phyloP scores from a whole-genome alignment of 495 filamentous ascomycete genomes.

The Xylaria sp. region DNA sequence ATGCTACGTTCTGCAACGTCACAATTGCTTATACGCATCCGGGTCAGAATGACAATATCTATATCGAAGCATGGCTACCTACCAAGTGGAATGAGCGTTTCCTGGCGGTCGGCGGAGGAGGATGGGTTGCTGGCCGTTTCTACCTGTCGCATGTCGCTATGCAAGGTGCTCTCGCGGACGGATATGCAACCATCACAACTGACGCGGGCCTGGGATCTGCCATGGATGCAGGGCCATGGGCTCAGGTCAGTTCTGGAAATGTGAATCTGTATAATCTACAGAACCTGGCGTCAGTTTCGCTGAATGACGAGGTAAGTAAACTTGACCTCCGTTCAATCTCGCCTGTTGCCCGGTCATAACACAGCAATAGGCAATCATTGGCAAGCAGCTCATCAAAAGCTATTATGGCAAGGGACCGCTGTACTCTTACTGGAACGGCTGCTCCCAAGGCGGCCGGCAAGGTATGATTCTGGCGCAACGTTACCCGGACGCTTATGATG shows the following conservation, averaged over 20 bases:
- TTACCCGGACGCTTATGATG: slow-evolving; percentile 51
- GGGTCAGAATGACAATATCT: slow-evolving; percentile 45
- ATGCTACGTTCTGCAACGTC: slow-evolving; percentile 49
- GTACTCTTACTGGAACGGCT: slow-evolving; percentile 56
- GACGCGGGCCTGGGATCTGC: slow-evolving; percentile 47
- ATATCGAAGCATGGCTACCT: slow-evolving; percentile 49
- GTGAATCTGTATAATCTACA: slow-evolving; percentile 48
- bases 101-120: slow-evolving; percentile 54
- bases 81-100: slow-evolving; percentile 53
- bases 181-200: slow-evolving; percentile 49
- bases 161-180: slow-evolving; percentile 40
- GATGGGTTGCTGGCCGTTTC: slow-evolving; percentile 44
- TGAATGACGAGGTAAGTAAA: slow-evolving; percentile 34
- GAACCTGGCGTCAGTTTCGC: slow-evolving; percentile 44
- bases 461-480: slow-evolving; percentile 52
- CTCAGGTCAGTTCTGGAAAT: slow-evolving; percentile 47
- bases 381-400: slow-evolving; percentile 38
- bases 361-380: slow-evolving; percentile 39
- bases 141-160: slow-evolving; percentile 29
- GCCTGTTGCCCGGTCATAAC: neutral
- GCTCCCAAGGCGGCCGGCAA: slow-evolving; percentile 54
- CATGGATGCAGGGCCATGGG: slow-evolving; percentile 42
- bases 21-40: slow-evolving; percentile 54
- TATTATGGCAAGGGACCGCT: slow-evolving; percentile 46
- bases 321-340: neutral